Conservation (phyloP, 169 alveolate species). For the Babesia ovata region DNA sequence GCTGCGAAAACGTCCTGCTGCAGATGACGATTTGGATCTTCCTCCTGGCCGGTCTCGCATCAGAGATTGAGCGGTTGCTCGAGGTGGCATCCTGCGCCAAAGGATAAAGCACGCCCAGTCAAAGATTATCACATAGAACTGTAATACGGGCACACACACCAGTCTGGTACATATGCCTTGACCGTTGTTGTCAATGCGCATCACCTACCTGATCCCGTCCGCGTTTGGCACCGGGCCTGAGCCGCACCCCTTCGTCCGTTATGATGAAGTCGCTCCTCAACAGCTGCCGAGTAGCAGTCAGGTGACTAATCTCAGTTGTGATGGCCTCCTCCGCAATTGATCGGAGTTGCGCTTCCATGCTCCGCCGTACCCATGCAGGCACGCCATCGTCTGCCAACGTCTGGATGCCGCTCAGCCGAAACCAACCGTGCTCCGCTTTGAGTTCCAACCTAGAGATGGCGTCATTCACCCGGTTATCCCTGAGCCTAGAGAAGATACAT, state of each 20-base stretch:
- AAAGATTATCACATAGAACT: too few species aligned
- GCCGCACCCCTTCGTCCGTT: slow-evolving; percentile 8
- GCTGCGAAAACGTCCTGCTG: slow-evolving; percentile 91
- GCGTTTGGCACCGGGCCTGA: slow-evolving; percentile 7
- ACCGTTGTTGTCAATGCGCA: not conserved
- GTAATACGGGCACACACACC: too few species aligned
- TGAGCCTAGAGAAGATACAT: slow-evolving; percentile 22
- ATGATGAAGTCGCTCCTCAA: not conserved
- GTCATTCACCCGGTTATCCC: slow-evolving; percentile 38
- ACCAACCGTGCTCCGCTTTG: not conserved
- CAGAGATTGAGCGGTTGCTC: not conserved
- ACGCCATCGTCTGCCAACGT: slow-evolving; percentile 15
- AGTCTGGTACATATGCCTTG: too few species aligned
- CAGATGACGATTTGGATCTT: slow-evolving; percentile 79
- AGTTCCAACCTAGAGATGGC: slow-evolving; percentile 11
- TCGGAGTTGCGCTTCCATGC: slow-evolving; percentile 23
- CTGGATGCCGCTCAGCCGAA: not conserved
- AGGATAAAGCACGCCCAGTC: too few species aligned
- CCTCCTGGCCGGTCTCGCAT: not conserved
- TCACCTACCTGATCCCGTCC: not conserved
- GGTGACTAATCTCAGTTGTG: not conserved
- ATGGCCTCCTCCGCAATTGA: slow-evolving; percentile 42
- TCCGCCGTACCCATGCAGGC: slow-evolving; percentile 49
- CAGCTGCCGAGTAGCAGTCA: not conserved
- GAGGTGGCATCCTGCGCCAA: not conserved